Base-by-base conservation (phyloP, 2,329 filamentous ascomycete species). In the Penicillium sp. region DNA sequence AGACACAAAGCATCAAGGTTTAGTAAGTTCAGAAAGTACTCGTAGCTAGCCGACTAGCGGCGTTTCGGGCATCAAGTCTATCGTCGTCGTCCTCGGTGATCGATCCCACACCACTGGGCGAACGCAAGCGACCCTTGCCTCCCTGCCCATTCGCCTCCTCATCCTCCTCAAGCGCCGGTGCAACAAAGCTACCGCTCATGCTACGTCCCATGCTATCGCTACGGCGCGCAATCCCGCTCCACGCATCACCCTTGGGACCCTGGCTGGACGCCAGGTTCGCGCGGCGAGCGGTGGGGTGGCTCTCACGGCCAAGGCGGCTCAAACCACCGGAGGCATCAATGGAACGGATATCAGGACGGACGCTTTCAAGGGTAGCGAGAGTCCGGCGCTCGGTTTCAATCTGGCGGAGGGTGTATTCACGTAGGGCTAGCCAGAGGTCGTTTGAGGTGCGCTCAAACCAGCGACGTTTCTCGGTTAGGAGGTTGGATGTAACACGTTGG, bases 241-340 rank as follows among this genome's bases (percentile, higher is more conserved):
- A 99, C 17, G 95, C 90, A 77, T 99, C 95, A n/a, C 95, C 95
- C 81, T 96, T 96, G 54, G 95, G 94, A 0, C 95, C 95, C 79
- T 99, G 95, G 71, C 91, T 95, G 51, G 91, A 91, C 17, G 91
- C 91, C 67, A 97, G 79, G 76, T 88, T 94, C 29, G 89, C 80
- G 64, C 94, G 88, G 58, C 95, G 87, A 31, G 81, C 79, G 5
- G 88, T 81, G 2, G 95, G 94, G 75, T 97, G 92, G 17, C 91
- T 83, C 79, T 99, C 95, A 62, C 95, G 88, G 47, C 95, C 95
- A 38, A 99, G 85, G 47, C 95, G 88, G 71, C 91, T 95, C 50
- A 99, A 86, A 11, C 95, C 95, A 58, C 95, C 95, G 7, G 91
- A 93, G 44, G 90, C 85, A 78, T 99, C 95, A 71, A 99, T 97